Base-by-base conservation (phyloP, 1,284 basidiomycete species). In the Irpex sp. region DNA sequence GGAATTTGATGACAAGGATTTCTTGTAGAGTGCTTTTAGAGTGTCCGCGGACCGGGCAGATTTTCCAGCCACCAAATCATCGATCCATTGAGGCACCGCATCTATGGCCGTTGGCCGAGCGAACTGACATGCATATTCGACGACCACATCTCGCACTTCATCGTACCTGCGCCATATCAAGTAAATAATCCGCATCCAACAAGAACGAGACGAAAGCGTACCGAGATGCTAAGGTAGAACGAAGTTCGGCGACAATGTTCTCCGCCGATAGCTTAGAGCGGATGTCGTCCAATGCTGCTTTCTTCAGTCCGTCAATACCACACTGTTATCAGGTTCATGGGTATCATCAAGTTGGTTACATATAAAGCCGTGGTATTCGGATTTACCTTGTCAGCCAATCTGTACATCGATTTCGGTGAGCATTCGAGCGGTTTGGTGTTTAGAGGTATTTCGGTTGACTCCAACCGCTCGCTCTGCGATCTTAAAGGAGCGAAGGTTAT, bases 401-500 rank as follows among this genome's bases (percentile, higher is more conserved):
- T 47, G 36, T 66, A 68, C 58, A 66, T 68, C 11, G 67, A 66
- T 26, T 68, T 65, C 3, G 64, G 63, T 4, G 67, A 68, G 31
- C 62, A 62, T 66, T 0, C 47, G 49, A 4, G 63, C 62, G 3
- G 58, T 52, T 15, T 60, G 19, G 49, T 34, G 9, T 8, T 6
- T 8, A 19, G 13, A 15, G 9, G 13, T 15, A 51, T 9, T 15
- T 11, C 26, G 8, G 36, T 47, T 13, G 19, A n/a, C 8, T 17
- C 15, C 13, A 15, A 36, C 17, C 36, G 15, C 34, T 19, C 66
- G 60, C n/a, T 60, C 59, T 65, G 59, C 13, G 68, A 70, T 37
- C 44, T 67, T 13, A 73, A 62, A 1, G 69, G 69, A 2, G 68
- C 66, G 56, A 73, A 72, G 2, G 55, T 5, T 19, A 72, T 55